Base-by-base conservation (phyloP, 805 yeast genomes). In the Metschnikowia arizonensis region DNA sequence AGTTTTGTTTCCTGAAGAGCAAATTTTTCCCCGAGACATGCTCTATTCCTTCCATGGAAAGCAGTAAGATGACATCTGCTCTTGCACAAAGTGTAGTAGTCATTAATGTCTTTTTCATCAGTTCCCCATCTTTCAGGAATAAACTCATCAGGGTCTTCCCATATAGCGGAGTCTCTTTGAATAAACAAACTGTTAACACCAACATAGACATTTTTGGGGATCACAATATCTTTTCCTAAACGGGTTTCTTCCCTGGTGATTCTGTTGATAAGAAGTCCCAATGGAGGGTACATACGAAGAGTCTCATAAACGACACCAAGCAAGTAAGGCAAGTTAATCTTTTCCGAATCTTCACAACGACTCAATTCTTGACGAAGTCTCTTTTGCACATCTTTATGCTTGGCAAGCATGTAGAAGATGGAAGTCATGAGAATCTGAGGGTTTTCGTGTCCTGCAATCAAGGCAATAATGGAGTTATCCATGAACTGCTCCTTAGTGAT, bases 401-500 rank as follows among this genome's bases (percentile, higher is more conserved):
- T 79, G 1, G 76, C 77, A 23, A 79, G 52, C 11, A 76, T 50
- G 46, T 71, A 79, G 1, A 79, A 50, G 5, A 74, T 53, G 0
- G 81, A 74, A 0, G 76, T 68, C 48, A 79, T 52, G 9, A 79
- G 58, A 19, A 80, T 55, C 48, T 78, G 79, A 0, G 85, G 85
- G 49, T 80, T 80, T 52, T 80, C 85, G 57, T 80, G 85, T 0
- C 84, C 85, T 0, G 85, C 85, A 36, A 80, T 76, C 54, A 79
- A 58, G 3, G 78, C 63, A 14, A 80, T 79, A 7, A 78, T 73
- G 14, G 77, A 65, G 57, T 80, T 80, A 54, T 80, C 84, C 2
- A 66, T 59, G 43, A 78, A 67, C 50, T 79, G 83, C 40, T 70
- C 66, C 42, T 68, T 61, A 2, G 74, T 64, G 2, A 80, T 63